Evolutionary conservation across 805 yeast species (phyloP).

Genomic region (Metschnikowia kofuensis): DNA sequence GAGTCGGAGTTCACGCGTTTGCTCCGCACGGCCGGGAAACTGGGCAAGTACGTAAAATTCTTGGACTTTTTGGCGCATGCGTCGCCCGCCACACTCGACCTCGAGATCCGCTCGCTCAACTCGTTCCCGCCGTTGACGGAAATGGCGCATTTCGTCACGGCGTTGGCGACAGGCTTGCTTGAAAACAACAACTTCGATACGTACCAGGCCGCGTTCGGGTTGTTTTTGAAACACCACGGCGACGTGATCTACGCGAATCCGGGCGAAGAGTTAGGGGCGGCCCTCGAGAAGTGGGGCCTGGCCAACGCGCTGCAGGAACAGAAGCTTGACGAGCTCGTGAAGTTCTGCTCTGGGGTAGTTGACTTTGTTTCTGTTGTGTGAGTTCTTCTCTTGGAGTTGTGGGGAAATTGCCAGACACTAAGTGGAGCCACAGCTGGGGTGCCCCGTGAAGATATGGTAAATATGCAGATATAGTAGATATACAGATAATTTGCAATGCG

Average conservation of each 20-base stretch:
- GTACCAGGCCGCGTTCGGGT: constrained; percentile 73
- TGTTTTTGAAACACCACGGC: constrained; percentile 76
- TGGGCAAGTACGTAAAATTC: constrained; percentile 46
- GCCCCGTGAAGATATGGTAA: too few relatives aligned
- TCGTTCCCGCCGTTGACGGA: constrained; percentile 66
- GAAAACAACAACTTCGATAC: constrained; percentile 68
- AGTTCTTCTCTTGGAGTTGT: not conserved
- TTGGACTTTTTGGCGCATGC: constrained; percentile 52
- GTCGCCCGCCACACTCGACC: constrained; percentile 76
- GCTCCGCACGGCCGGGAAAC: constrained; percentile 51
- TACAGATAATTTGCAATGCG: too few relatives aligned
- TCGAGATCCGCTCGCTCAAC: constrained; percentile 81
- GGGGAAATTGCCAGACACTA: too few relatives aligned
- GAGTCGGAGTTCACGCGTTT: constrained; percentile 72
- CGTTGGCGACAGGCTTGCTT: constrained; percentile 57
- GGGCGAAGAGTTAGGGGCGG: constrained; percentile 37
- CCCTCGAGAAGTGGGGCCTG: constrained; percentile 49
- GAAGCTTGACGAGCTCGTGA: constrained; percentile 62
- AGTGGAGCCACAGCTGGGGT: too few relatives aligned
- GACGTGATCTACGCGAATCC: constrained; percentile 57
- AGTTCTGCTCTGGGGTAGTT: constrained; percentile 80
- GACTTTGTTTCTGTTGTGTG: constrained; percentile 52
- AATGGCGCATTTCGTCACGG: constrained; percentile 61
- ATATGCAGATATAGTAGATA: too few relatives aligned
- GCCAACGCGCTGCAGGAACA: constrained; percentile 41